A percentile compares a stretch with the other conserved stretches of the same genome.
phyloP scores from a whole-genome alignment of 2,329 filamentous ascomycete genomes.

The Botrytis sinoallii region DNA sequence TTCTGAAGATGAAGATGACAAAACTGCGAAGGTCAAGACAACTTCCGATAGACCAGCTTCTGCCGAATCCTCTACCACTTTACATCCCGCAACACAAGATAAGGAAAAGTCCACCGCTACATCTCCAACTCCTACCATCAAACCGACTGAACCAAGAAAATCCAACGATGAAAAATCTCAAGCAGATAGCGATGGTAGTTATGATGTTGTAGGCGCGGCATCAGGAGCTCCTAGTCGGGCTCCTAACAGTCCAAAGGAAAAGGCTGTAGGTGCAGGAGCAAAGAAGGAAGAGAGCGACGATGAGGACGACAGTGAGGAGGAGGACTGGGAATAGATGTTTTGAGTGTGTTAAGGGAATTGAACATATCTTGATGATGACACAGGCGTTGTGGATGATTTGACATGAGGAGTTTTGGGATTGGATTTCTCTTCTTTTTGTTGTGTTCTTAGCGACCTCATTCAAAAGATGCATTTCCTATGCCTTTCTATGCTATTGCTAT shows the following conservation, averaged over 20 bases:
- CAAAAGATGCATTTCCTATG: not conserved
- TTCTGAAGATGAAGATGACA: not conserved
- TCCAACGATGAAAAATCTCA: slow-evolving; percentile 89
- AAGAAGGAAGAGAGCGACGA: slow-evolving; percentile 48
- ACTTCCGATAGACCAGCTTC: slow-evolving; percentile 43
- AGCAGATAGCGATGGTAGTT: slow-evolving; percentile 90
- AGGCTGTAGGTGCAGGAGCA: slow-evolving; percentile 59
- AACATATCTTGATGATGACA: not conserved
- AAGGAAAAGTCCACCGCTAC: slow-evolving; percentile 28
- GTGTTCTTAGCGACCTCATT: not conserved
- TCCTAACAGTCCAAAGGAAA: slow-evolving; percentile 62
- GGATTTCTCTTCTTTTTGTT: not conserved
- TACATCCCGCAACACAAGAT: slow-evolving; percentile 50
- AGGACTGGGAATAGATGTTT: slow-evolving; percentile 67
- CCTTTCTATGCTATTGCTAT: not conserved
- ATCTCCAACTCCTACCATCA: slow-evolving; percentile 42
- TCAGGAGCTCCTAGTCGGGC: slow-evolving; percentile 77
- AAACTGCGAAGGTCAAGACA: slow-evolving; percentile 27
- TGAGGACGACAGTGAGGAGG: slow-evolving; percentile 64
- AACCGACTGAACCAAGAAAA: slow-evolving; percentile 63
- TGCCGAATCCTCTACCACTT: slow-evolving; percentile 57
- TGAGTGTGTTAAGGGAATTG: not conserved
- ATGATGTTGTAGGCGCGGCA: slow-evolving; percentile 81
- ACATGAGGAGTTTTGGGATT: slow-evolving; percentile 2
- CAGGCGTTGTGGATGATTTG: slow-evolving; percentile 23